phyloP scores from a whole-genome alignment of 2,329 filamentous ascomycete genomes.

The Epichloe sibirici region DNA sequence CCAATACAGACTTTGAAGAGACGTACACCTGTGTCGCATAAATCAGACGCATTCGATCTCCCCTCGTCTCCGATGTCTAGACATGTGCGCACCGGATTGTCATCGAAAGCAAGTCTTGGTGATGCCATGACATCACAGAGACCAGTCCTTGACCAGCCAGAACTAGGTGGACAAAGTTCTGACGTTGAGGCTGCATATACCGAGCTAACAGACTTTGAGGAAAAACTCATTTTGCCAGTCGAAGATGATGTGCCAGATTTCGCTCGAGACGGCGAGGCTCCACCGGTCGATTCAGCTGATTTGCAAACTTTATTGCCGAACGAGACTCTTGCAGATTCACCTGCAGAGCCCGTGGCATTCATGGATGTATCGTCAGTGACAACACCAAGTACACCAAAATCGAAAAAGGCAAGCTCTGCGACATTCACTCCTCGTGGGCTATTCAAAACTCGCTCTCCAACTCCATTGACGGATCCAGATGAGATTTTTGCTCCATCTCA shows the following conservation, averaged over 20 bases:
- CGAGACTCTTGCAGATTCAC: not conserved
- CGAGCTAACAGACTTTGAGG: not conserved
- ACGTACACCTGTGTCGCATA: not conserved
- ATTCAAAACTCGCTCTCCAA: not conserved
- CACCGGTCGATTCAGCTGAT: not conserved
- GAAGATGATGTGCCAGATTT: not conserved
- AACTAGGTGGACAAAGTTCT: not conserved
- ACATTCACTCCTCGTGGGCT: not conserved
- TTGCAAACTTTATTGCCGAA: not conserved
- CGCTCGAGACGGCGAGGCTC: not conserved
- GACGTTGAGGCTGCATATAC: not conserved
- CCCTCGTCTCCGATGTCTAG: conserved; percentile 4
- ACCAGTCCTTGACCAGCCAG: not conserved
- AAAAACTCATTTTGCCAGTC: not conserved
- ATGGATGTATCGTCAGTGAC: not conserved
- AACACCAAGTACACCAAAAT: not conserved
- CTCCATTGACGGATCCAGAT: not conserved
- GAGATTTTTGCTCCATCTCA: not conserved
- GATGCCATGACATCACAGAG: not conserved
- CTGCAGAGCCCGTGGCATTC: not conserved
- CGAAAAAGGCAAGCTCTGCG: not conserved
- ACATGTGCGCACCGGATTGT: not conserved
- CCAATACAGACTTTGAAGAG: not conserved
- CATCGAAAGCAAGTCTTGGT: not conserved
- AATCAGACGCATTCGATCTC: conserved; percentile 3